Evolutionary conservation across 108 stramenopile species (phyloP).

Genomic region (Chaetoceros muelleri): DNA sequence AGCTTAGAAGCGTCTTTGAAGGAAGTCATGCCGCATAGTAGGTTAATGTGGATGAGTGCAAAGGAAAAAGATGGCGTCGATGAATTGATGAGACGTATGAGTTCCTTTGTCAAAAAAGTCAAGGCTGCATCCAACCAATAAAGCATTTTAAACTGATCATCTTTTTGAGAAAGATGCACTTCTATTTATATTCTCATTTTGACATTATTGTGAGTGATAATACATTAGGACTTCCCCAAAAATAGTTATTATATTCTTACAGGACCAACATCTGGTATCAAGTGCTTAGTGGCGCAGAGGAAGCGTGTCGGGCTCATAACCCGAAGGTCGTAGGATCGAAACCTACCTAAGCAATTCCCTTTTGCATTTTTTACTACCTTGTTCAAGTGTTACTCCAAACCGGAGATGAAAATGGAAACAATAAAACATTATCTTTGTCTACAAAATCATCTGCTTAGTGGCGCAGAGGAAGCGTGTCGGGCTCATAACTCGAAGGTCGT

Average conservation of each 20-base stretch:
- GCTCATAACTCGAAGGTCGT: conserved; percentile 93
- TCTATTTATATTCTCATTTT: too few species aligned
- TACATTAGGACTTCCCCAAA: too few species aligned
- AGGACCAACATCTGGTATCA: background rate
- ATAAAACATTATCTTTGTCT: too few species aligned
- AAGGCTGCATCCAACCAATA: conserved; percentile 28
- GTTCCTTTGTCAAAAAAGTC: conserved; percentile 77
- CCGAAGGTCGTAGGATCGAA: conserved; percentile 92
- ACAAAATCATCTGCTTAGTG: conserved; percentile 60
- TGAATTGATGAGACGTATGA: conserved; percentile 73
- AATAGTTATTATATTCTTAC: too few species aligned
- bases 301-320: conserved; percentile 94
- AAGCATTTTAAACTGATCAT: too few species aligned
- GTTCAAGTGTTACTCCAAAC: too few species aligned
- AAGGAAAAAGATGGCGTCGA: conserved; percentile 79
- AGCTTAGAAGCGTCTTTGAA: conserved; percentile 44
- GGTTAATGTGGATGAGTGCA: conserved; percentile 85
- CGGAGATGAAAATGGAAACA: too few species aligned
- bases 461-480: conserved; percentile 93
- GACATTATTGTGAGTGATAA: too few species aligned
- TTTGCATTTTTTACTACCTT: too few species aligned
- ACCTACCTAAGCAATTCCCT: conserved; percentile 53
- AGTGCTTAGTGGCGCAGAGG: conserved; percentile 85
- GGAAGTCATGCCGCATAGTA: conserved; percentile 61
- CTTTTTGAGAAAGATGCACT: too few species aligned